Base-by-base conservation (phyloP, 2,329 filamentous ascomycete species). In the Pseudocercospora fuligena region DNA sequence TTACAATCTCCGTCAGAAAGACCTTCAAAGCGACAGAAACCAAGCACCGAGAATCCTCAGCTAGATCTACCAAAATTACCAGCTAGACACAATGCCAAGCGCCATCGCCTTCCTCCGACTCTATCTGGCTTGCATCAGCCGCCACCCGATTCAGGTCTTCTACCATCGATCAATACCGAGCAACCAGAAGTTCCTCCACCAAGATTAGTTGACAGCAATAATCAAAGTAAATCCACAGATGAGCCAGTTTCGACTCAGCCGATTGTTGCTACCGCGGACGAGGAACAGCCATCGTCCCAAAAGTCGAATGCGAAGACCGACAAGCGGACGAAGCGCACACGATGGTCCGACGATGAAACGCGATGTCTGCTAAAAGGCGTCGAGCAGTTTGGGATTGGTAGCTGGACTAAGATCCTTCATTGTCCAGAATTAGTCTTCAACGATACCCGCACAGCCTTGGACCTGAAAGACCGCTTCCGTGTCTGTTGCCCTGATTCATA, bases 311-410 rank as follows among this genome's bases (percentile, higher is more conserved):
- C 81, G 59, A 81, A 82, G 51, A 79, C 61, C 8, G 25, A 23
- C 9, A 31, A 82, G 36, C 62, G 53, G 58, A 51, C 67, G 6
- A 70, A 72, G 56, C 73, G 76, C 8, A 87, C 85, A 63, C 85
- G 83, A 68, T 90, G 88, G 88, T 85, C 85, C 1, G 84, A 88
- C n/a, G 80, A 87, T 68, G 88, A 90, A 75, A 89, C 87, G 0
- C 81, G 80, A 29, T 81, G 85, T 69, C 75, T 90, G 27, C 78
- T 89, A 12, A 80, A 83, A 64, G 88, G 88, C 0, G 88, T 89
- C 8, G 82, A 84, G 43, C 85, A 82, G 68, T 88, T 86, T 71
- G 88, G 88, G 1, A 86, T 89, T 66, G 88, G 88, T 2, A 88
- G 83, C 68, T 90, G 88, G 88, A 89, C 87, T 64, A 84, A 84